Evolutionary conservation across 495 filamentous ascomycete genomes (phyloP).

Genomic region (Lophiotrema nucula): DNA sequence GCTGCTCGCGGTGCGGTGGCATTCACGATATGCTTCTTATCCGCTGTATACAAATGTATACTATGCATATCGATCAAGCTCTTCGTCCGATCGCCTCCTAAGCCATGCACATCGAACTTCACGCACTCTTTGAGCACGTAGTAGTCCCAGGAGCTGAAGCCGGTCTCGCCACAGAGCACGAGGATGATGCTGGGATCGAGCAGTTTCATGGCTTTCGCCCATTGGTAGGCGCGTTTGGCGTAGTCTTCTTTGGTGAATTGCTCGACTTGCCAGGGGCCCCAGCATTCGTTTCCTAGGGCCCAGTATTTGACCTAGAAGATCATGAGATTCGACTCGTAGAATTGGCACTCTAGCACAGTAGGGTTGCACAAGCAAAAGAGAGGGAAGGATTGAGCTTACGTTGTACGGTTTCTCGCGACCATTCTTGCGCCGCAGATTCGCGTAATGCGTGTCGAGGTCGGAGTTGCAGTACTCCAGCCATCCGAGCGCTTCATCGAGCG

Average conservation of each 20-base stretch:
- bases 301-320: constrained; percentile 57
- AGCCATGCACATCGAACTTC: constrained; percentile 44
- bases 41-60: constrained; percentile 69
- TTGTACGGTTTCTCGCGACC: constrained; percentile 71
- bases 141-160: constrained; percentile 67
- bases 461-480: constrained; percentile 85
- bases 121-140: constrained; percentile 69
- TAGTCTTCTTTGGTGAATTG: constrained; percentile 75
- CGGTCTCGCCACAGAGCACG: constrained; percentile 71
- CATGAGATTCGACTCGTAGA: neutral
- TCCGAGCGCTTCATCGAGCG: constrained; percentile 66
- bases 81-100: constrained; percentile 38
- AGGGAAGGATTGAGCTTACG: constrained; percentile 40
- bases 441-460: constrained; percentile 69
- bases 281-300: constrained; percentile 71
- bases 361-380: neutral
- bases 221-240: constrained; percentile 72
- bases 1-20: constrained; percentile 60
- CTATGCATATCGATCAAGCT: constrained; percentile 65
- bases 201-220: constrained; percentile 77
- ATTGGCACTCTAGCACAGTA: neutral
- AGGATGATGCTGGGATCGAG: constrained; percentile 65
- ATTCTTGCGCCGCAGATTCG: constrained; percentile 70
- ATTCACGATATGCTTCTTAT: constrained; percentile 44
- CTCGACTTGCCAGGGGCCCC: constrained; percentile 75